A percentile compares a stretch with the other conserved stretches of the same genome.
These are phyloP conservation scores for Scalesia atractyloides DNA, from an alignment of 129 eudicot species.

Conservation along the genomic window DNA sequence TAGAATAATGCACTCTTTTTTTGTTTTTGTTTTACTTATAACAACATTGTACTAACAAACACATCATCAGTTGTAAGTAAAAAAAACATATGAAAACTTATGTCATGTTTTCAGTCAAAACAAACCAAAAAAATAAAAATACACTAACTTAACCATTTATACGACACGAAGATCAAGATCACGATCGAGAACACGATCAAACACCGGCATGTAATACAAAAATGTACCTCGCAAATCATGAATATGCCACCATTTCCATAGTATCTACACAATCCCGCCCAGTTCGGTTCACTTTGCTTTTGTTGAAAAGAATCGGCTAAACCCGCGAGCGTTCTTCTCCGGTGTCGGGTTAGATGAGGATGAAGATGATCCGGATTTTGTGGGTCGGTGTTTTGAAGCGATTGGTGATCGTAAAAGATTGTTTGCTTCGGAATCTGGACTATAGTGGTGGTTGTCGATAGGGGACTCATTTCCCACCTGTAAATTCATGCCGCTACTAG, in stretches of 20 bases:
- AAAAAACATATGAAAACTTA: slow-evolving; percentile 33
- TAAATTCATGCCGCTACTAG: slow-evolving; percentile 47
- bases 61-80: slow-evolving; percentile 36
- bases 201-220: slow-evolving; percentile 45
- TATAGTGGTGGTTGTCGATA: slow-evolving; percentile 38
- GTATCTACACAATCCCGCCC: slow-evolving; percentile 23
- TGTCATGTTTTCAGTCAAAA: slow-evolving; percentile 36
- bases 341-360: slow-evolving; percentile 79
- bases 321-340: slow-evolving; percentile 82
- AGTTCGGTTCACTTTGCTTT: slow-evolving; percentile 48
- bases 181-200: slow-evolving; percentile 27
- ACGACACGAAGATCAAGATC: neutral
- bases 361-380: slow-evolving; percentile 78
- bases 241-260: slow-evolving; percentile 20
- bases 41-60: slow-evolving; percentile 15
- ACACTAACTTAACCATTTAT: slow-evolving; percentile 34
- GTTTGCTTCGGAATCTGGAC: slow-evolving; percentile 70
- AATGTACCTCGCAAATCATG: slow-evolving; percentile 27
- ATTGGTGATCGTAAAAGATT: slow-evolving; percentile 57
- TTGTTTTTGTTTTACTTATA: neutral
- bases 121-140: slow-evolving; percentile 37
- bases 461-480: slow-evolving; percentile 71
- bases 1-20: slow-evolving; percentile 3
- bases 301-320: slow-evolving; percentile 87
- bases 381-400: slow-evolving; percentile 60